Percentiles rank a stretch among this genome's conserved stretches.
Conservation (phyloP, 768 basidiomycete species). For the Tephrocybe sp. region DNA sequence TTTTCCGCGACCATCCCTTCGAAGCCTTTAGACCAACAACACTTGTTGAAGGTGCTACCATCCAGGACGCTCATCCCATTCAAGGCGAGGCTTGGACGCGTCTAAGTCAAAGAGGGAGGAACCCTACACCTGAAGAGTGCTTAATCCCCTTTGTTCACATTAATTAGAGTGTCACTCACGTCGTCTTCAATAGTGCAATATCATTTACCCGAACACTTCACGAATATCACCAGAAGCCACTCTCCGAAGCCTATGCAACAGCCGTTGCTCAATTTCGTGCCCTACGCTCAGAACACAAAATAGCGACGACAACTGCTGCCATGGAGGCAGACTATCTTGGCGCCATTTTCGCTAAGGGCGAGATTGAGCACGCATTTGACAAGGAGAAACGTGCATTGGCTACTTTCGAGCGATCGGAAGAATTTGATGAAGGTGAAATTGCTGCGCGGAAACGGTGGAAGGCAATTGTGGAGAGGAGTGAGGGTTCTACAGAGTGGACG, state of each 20-base stretch:
- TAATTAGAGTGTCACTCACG: conserved; percentile 11
- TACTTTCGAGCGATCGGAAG: conserved; percentile 54
- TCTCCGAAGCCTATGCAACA: conserved; percentile 76
- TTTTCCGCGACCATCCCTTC: conserved; percentile 95
- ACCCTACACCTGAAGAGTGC: conserved; percentile 90
- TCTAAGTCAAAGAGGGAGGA: conserved; percentile 75
- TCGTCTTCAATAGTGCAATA: conserved; percentile 54
- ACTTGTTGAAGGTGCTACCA: conserved; percentile 66
- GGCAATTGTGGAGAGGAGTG: conserved; percentile 50
- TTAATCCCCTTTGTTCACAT: conserved; percentile 25
- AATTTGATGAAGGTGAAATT: conserved; percentile 56
- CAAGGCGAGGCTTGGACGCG: conserved; percentile 70
- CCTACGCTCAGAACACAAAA: conserved; percentile 80
- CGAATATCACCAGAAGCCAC: conserved; percentile 54
- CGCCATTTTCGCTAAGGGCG: conserved; percentile 55
- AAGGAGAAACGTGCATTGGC: conserved; percentile 61
- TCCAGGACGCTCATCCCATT: conserved; percentile 56
- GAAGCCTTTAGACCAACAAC: conserved; percentile 83
- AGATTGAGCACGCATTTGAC: conserved; percentile 58
- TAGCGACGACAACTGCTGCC: conserved; percentile 71
- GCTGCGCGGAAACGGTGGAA: conserved; percentile 78
- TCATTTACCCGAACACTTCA: conserved; percentile 80
- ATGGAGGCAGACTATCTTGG: conserved; percentile 81
- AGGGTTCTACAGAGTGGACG: conserved; percentile 58
- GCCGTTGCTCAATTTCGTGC: conserved; percentile 86